phyloP scores from a whole-genome alignment of 768 basidiomycete genomes.

The Leccinum subtestaceum region DNA sequence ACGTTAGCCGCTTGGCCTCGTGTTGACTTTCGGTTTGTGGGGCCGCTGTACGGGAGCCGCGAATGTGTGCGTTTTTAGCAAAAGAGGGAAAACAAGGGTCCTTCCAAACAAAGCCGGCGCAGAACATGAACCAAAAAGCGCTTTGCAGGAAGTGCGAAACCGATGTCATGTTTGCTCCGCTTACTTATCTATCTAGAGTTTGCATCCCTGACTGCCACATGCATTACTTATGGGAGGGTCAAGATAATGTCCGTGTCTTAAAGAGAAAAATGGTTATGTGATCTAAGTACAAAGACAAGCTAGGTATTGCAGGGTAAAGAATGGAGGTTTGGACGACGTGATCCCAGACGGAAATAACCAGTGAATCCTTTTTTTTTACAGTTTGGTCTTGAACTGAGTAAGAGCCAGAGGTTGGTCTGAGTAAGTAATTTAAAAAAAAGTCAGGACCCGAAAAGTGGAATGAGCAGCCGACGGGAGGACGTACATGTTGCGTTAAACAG shows the following conservation, averaged over 20 bases:
- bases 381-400: constrained; percentile 25
- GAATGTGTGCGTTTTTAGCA: background rate
- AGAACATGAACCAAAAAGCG: background rate
- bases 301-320: background rate
- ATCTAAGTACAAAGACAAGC: background rate
- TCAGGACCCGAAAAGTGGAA: background rate
- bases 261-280: background rate
- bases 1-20: background rate
- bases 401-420: constrained; percentile 32
- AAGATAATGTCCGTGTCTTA: background rate
- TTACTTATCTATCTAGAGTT: background rate
- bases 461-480: constrained; percentile 9
- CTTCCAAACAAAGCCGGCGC: background rate
- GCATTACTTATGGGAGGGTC: background rate
- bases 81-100: background rate
- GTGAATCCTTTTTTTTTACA: constrained; percentile 1
- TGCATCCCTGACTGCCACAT: background rate
- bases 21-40: background rate
- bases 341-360: background rate
- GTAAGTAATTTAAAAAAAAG: background rate
- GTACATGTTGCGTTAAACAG: constrained; percentile 33
- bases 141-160: background rate
- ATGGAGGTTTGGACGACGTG: background rate
- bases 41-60: background rate
- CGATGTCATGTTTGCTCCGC: background rate